Evolutionary conservation across 306 rosid genomes (phyloP).

Genomic region (Mimosa bimucronata): DNA sequence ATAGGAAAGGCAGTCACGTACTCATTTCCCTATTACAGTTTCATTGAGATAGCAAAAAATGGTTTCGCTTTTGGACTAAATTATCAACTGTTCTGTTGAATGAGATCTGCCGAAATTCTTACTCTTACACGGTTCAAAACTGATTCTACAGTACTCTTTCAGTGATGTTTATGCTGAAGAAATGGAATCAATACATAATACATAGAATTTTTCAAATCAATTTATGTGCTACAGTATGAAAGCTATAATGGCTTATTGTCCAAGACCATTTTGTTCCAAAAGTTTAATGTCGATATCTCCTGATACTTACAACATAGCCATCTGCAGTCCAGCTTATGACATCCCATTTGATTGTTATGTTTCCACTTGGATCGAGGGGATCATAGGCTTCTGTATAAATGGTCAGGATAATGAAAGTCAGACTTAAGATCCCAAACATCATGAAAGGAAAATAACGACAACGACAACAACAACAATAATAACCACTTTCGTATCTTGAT

Average conservation of each 20-base stretch:
- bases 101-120: neutral
- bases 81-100: slow-evolving; percentile 8
- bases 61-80: neutral
- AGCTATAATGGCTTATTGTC: slow-evolving; percentile 3
- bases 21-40: slow-evolving; percentile 12
- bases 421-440: neutral
- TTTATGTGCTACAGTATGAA: slow-evolving; percentile 27
- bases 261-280: neutral
- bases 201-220: neutral
- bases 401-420: slow-evolving; percentile 19
- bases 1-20: neutral
- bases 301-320: slow-evolving; percentile 87
- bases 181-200: neutral
- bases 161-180: neutral
- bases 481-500: neutral
- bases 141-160: neutral
- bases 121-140: neutral
- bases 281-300: neutral
- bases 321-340: slow-evolving; percentile 84
- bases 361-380: slow-evolving; percentile 88
- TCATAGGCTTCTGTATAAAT: slow-evolving; percentile 80
- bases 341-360: slow-evolving; percentile 95
- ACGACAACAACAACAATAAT: neutral
- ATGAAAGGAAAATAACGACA: neutral
- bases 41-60: neutral